Percentiles rank a stretch among this genome's conserved stretches.
Conservation (phyloP, 2,329 filamentous ascomycete species). For the Colletotrichum simmondsii region DNA sequence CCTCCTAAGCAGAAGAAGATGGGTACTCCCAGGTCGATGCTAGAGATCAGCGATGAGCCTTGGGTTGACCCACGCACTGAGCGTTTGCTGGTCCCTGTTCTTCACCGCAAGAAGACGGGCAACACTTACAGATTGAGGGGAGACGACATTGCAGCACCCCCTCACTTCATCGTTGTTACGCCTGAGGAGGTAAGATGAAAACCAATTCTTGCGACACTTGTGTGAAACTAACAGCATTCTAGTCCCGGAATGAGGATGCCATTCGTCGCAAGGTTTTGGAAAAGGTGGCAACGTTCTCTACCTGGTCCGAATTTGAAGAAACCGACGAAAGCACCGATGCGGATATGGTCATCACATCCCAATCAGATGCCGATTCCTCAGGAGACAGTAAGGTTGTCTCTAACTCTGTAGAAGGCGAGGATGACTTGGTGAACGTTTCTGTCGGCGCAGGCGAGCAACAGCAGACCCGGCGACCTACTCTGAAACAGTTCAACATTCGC, state of each 20-base stretch:
- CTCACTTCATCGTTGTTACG: conserved; percentile 80
- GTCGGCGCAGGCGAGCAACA: conserved; percentile 73
- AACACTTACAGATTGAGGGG: conserved; percentile 12
- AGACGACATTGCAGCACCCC: conserved; percentile 52
- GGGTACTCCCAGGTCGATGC: conserved; percentile 56
- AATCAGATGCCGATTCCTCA: conserved; percentile 73
- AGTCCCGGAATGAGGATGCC: conserved; percentile 69
- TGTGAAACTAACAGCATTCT: conserved; percentile 1
- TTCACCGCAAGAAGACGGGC: conserved; percentile 61
- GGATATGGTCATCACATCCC: conserved; percentile 75
- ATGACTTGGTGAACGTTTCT: conserved; percentile 89
- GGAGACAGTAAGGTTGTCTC: conserved; percentile 78
- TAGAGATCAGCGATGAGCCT: conserved; percentile 57
- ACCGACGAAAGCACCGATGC: conserved; percentile 69
- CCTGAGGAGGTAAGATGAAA: conserved; percentile 71
- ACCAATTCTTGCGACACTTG: conserved; percentile 44
- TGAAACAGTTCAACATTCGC: conserved; percentile 60
- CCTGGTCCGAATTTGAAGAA: conserved; percentile 62
- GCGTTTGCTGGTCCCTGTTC: conserved; percentile 75
- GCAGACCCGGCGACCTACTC: conserved; percentile 36
- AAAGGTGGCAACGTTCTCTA: conserved; percentile 81
- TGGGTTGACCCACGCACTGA: conserved; percentile 67
- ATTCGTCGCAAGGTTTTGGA: conserved; percentile 85
- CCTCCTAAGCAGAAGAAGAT: conserved; percentile 63
- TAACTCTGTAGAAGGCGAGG: conserved; percentile 86